Conservation (phyloP, 305 asterid genomes). For the Striga hermonthica region DNA sequence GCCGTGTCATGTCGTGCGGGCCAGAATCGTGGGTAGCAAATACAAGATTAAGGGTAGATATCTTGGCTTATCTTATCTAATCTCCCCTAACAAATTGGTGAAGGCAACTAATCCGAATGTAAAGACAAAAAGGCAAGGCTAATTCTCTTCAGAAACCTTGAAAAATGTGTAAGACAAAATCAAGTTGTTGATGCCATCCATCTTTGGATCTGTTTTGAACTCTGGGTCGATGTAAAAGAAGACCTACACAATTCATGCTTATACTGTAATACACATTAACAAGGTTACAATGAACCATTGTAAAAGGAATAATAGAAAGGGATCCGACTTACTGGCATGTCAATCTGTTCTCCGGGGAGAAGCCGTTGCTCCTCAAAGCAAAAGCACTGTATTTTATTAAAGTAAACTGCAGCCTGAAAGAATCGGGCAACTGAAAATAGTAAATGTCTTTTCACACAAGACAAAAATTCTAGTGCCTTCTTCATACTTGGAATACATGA, state of each 20-base stretch:
- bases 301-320: background rate
- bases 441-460: no score
- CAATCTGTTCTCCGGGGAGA: conserved; percentile 81
- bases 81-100: no score
- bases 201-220: conserved; percentile 74
- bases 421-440: background rate
- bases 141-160: conserved; percentile 56
- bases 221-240: conserved; percentile 86
- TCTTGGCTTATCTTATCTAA: no score
- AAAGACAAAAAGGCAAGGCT: background rate
- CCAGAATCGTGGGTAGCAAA: no score
- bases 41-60: no score
- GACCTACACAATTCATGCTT: conserved; percentile 38
- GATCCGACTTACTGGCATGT: conserved; percentile 67
- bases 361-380: conserved; percentile 85
- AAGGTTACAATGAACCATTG: background rate
- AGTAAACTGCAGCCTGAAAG: conserved; percentile 75
- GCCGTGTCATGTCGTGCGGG: no score
- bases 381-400: conserved; percentile 82
- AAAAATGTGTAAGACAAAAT: conserved; percentile 75
- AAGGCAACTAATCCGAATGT: background rate
- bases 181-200: conserved; percentile 79
- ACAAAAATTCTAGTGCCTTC: no score
- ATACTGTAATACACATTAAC: background rate
- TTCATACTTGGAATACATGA: no score